A percentile compares a stretch with the other conserved stretches of the same genome.
Evolutionary conservation across 2,329 filamentous ascomycete species (phyloP).

Genomic region (Geosmithia putterillii): DNA sequence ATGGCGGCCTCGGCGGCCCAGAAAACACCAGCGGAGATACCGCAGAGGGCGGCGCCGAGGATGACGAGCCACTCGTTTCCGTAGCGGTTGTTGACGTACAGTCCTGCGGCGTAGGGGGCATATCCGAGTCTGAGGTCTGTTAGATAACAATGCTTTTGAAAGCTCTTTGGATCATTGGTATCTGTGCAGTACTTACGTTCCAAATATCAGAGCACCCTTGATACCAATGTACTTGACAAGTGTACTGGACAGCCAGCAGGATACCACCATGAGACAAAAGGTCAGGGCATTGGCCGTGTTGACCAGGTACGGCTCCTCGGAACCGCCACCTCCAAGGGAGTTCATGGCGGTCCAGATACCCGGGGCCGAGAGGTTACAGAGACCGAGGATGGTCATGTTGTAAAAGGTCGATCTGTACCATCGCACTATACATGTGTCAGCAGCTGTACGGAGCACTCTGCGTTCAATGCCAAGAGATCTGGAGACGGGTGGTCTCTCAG

Average conservation of each 20-base stretch:
- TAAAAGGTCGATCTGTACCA: constrained; percentile 64
- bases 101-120: constrained; percentile 28
- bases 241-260: constrained; percentile 37
- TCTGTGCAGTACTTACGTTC: constrained; percentile 27
- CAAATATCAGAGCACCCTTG: constrained; percentile 22
- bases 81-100: constrained; percentile 34
- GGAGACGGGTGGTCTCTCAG: too few species aligned
- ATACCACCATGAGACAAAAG: constrained; percentile 30
- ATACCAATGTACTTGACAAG: constrained; percentile 7
- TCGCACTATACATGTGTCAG: too few species aligned
- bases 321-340: constrained; percentile 36
- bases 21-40: constrained; percentile 18
- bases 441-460: too few species aligned
- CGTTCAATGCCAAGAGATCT: neutral
- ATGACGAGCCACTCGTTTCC: constrained; percentile 26
- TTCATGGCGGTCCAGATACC: constrained; percentile 68
- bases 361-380: constrained; percentile 59
- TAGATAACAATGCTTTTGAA: too few species aligned
- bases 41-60: constrained; percentile 24
- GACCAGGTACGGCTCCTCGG: constrained; percentile 47
- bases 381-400: constrained; percentile 58
- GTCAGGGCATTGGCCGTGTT: constrained; percentile 42
- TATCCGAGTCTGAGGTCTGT: constrained; percentile 19
- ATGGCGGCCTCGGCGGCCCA: constrained; percentile 14
- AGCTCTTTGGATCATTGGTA: neutral